Evolutionary conservation across 2,329 filamentous ascomycete genomes (phyloP).

Genomic region (Sporothrix luriei): DNA sequence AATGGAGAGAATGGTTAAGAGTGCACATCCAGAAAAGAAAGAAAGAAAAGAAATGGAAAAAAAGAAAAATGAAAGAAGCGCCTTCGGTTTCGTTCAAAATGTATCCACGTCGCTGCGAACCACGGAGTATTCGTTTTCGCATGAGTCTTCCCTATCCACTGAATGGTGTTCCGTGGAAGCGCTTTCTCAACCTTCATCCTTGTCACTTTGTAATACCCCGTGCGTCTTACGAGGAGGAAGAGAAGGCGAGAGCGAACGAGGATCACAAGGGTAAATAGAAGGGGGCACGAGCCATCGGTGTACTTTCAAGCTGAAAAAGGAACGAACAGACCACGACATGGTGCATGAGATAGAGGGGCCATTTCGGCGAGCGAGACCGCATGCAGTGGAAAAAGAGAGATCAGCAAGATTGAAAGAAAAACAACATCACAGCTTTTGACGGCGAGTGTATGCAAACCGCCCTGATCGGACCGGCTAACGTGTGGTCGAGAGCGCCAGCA

Average conservation of each 20-base stretch:
- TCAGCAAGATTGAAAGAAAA: background rate
- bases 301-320: background rate
- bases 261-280: background rate
- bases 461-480: conserved; percentile 9
- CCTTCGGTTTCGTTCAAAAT: background rate
- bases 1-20: background rate
- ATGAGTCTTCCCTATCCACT: background rate
- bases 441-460: conserved; percentile 5
- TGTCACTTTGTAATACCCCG: no score
- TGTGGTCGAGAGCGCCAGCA: background rate
- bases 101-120: background rate
- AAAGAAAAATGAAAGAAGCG: background rate
- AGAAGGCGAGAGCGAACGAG: background rate
- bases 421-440: background rate
- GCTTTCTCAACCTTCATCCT: background rate
- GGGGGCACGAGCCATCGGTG: conserved; percentile 14
- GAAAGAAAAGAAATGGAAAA: background rate
- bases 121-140: background rate
- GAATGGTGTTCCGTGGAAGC: background rate
- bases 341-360: background rate
- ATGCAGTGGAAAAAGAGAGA: background rate
- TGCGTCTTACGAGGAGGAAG: background rate
- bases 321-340: background rate
- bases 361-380: background rate
- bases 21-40: background rate